Percentiles rank a stretch among this genome's conserved stretches.
Evolutionary conservation across 306 rosid species (phyloP).

Genomic region (Echinosophora koreensis): DNA sequence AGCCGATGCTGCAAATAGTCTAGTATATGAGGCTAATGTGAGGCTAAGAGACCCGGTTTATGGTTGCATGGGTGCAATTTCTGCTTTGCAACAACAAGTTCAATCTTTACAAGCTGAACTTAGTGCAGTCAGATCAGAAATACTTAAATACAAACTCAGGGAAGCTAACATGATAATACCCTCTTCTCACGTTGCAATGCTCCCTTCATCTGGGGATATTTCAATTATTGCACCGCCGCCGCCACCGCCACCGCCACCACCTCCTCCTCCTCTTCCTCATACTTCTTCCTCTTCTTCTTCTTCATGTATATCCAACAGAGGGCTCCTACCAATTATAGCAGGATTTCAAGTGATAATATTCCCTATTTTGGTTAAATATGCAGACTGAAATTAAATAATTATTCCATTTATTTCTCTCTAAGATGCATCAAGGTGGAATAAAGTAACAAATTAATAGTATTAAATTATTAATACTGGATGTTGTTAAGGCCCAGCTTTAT

Average conservation of each 20-base stretch:
- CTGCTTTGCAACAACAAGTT: constrained; percentile 90
- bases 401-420: constrained; percentile 49
- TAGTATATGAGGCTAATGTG: constrained; percentile 94
- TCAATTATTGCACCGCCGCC: constrained; percentile 66
- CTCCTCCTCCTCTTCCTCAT: constrained; percentile 52
- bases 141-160: constrained; percentile 80
- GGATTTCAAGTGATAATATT: constrained; percentile 53
- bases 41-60: constrained; percentile 97
- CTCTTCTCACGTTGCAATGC: constrained; percentile 56
- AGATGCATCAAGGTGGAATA: constrained; percentile 45
- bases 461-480: constrained; percentile 33
- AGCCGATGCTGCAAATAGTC: constrained; percentile 95
- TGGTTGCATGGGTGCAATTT: constrained; percentile 99
- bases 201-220: constrained; percentile 61
- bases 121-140: constrained; percentile 77
- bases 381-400: constrained; percentile 11
- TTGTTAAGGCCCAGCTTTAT: constrained; percentile 34
- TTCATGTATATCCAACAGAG: constrained; percentile 56
- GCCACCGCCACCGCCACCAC: constrained; percentile 47
- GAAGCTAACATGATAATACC: constrained; percentile 63
- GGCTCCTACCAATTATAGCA: constrained; percentile 51
- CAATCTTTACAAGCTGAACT: constrained; percentile 89
- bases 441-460: constrained; percentile 41
- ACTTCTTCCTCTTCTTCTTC: constrained; percentile 67
- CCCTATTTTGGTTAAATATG: constrained; percentile 60